Percentiles rank a stretch among this genome's conserved stretches.
phyloP scores from a whole-genome alignment of 1,284 basidiomycete species.

The Hemileia vastatrix region DNA sequence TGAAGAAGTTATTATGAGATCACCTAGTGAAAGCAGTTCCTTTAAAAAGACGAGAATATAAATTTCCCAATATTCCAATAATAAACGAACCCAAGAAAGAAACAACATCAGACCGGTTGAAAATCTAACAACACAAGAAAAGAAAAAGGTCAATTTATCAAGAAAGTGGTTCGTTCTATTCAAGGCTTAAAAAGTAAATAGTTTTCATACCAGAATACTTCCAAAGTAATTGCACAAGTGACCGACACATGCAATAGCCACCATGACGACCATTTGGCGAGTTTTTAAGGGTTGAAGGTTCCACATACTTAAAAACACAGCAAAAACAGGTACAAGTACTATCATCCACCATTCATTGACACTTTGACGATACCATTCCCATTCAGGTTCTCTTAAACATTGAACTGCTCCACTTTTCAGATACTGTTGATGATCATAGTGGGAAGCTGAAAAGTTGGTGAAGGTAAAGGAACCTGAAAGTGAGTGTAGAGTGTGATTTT shows the following conservation, averaged over 20 bases:
- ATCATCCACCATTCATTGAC: constrained; percentile 68
- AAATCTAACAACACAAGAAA: constrained; percentile 53
- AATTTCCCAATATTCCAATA: constrained; percentile 68
- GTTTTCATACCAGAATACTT: no score
- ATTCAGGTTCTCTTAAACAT: constrained; percentile 58
- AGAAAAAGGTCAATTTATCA: background rate
- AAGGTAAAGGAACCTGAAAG: constrained; percentile 66
- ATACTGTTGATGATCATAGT: constrained; percentile 30
- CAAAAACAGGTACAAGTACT: constrained; percentile 71
- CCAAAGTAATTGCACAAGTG: constrained; percentile 52
- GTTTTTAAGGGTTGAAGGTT: constrained; percentile 66
- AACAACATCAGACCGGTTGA: constrained; percentile 71
- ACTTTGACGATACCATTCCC: constrained; percentile 66
- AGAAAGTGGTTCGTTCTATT: constrained; percentile 27
- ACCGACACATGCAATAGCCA: constrained; percentile 67
- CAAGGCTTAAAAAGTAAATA: no score
- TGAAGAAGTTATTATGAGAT: constrained; percentile 48
- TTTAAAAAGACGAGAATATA: constrained; percentile 73
- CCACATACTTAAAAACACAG: constrained; percentile 59
- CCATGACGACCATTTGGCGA: constrained; percentile 68
- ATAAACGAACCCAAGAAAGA: constrained; percentile 78
- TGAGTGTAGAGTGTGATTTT: constrained; percentile 54
- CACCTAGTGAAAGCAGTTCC: constrained; percentile 81
- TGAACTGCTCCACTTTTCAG: constrained; percentile 45
- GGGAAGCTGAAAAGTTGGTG: constrained; percentile 50